Percentiles rank a stretch among this genome's conserved stretches.
These are phyloP conservation scores for Leucoagaricus sp. DNA, from an alignment of 1,284 basidiomycete genomes.

Conservation along the genomic window DNA sequence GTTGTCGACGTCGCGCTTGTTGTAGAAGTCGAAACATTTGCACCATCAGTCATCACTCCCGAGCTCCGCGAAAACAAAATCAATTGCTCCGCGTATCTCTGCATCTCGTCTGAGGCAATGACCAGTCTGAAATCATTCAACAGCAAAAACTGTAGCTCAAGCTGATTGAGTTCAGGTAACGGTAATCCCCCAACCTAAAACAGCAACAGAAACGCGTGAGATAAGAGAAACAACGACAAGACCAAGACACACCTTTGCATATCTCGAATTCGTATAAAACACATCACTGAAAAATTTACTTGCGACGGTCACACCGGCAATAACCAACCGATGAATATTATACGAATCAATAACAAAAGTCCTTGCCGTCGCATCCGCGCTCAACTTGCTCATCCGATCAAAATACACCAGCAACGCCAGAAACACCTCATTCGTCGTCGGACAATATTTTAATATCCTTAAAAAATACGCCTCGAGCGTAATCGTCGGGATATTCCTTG, in stretches of 20 bases:
- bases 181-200: constrained; percentile 90
- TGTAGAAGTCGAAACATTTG: background rate
- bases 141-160: constrained; percentile 95
- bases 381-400: constrained; percentile 84
- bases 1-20: too few species aligned
- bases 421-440: constrained; percentile 98
- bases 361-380: constrained; percentile 63
- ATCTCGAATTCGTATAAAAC: constrained; percentile 99
- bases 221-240: background rate
- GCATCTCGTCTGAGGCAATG: constrained; percentile 91
- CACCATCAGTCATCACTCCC: constrained; percentile 20
- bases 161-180: constrained; percentile 91
- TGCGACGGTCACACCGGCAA: constrained; percentile 96
- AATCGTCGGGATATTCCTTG: constrained; percentile 93
- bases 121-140: constrained; percentile 94
- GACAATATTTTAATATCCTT: constrained; percentile 97
- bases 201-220: background rate
- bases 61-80: constrained; percentile 55
- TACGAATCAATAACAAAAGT: constrained; percentile 96
- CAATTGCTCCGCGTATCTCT: constrained; percentile 91
- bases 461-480: constrained; percentile 93
- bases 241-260: constrained; percentile 84
- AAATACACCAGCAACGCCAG: constrained; percentile 94
- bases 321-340: constrained; percentile 95
- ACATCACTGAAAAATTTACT: constrained; percentile 99